A percentile compares a stretch with the other conserved stretches of the same genome.
phyloP scores from a whole-genome alignment of 768 basidiomycete species.

The Coprinopsis marcescibilis region DNA sequence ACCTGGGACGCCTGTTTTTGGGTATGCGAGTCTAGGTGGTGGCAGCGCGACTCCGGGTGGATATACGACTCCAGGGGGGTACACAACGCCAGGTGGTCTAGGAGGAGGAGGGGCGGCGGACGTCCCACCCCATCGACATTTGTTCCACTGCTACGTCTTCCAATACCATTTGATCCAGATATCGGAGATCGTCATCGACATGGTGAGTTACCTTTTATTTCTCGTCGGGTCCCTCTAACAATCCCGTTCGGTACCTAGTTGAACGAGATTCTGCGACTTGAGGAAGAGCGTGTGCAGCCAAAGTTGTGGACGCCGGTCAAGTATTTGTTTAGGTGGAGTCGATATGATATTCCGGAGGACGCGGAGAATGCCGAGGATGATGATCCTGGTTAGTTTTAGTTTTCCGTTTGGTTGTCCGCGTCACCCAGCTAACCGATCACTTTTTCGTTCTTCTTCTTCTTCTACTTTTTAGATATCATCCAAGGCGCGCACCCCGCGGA shows the following conservation, averaged over 20 bases:
- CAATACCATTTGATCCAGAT: slow-evolving; percentile 50
- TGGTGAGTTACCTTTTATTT: slow-evolving; percentile 25
- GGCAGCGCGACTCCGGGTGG: too few species aligned
- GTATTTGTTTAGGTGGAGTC: slow-evolving; percentile 35
- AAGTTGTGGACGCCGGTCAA: slow-evolving; percentile 55
- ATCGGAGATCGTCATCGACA: slow-evolving; percentile 30
- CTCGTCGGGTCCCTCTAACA: background rate
- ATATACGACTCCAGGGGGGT: too few species aligned
- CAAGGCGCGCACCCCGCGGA: slow-evolving; percentile 45
- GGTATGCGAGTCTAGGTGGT: too few species aligned
- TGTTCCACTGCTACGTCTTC: slow-evolving; percentile 73
- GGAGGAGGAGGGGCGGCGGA: too few species aligned
- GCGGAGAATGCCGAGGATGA: slow-evolving; percentile 55
- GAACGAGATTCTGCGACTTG: slow-evolving; percentile 49
- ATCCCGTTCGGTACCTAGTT: slow-evolving; percentile 37
- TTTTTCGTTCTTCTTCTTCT: too few species aligned
- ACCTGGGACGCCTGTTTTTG: too few species aligned
- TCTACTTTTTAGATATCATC: slow-evolving; percentile 33
- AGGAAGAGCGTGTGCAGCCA: slow-evolving; percentile 35
- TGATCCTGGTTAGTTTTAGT: slow-evolving; percentile 48
- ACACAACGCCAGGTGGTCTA: too few species aligned
- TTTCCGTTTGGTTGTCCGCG: background rate
- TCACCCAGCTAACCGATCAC: too few species aligned
- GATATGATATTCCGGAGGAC: slow-evolving; percentile 41
- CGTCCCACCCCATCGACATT: slow-evolving; percentile 56